A percentile compares a stretch with the other conserved stretches of the same genome.
phyloP scores from a whole-genome alignment of 2,329 filamentous ascomycete species.

The Corniculantispora saksenae region DNA sequence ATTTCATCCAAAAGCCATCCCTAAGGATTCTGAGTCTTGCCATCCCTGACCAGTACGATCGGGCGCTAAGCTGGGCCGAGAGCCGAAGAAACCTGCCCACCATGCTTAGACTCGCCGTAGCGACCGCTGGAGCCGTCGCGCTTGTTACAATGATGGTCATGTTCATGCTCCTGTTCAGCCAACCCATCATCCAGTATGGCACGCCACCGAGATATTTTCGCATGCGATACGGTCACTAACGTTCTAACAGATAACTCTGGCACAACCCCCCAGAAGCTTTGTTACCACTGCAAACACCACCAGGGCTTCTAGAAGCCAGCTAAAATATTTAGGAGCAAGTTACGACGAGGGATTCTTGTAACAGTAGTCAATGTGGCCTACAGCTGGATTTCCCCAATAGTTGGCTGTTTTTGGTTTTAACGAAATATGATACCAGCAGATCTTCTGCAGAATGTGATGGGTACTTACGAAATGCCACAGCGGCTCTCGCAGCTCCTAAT shows the following conservation, averaged over 20 bases:
- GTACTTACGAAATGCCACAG: constrained; percentile 15
- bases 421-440: background rate
- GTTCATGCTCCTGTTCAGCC: constrained; percentile 6
- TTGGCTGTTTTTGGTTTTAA: constrained; percentile 4
- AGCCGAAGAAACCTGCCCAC: background rate
- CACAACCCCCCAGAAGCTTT: background rate
- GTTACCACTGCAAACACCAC: background rate
- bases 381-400: constrained; percentile 12
- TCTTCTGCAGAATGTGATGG: background rate
- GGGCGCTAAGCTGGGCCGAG: background rate
- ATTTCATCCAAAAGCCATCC: background rate
- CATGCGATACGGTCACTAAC: background rate
- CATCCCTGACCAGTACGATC: background rate
- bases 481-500: constrained; percentile 18
- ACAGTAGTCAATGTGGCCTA: constrained; percentile 17
- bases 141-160: constrained; percentile 5
- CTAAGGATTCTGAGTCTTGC: background rate
- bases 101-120: constrained; percentile 11
- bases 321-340: background rate
- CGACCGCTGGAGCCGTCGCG: constrained; percentile 2
- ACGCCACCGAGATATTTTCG: background rate
- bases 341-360: constrained; percentile 6
- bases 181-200: background rate
- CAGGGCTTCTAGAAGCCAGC: background rate
- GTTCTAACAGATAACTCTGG: background rate